Base-by-base conservation (phyloP, 495 filamentous ascomycete genomes). In the Aspergillus avenaceus region DNA sequence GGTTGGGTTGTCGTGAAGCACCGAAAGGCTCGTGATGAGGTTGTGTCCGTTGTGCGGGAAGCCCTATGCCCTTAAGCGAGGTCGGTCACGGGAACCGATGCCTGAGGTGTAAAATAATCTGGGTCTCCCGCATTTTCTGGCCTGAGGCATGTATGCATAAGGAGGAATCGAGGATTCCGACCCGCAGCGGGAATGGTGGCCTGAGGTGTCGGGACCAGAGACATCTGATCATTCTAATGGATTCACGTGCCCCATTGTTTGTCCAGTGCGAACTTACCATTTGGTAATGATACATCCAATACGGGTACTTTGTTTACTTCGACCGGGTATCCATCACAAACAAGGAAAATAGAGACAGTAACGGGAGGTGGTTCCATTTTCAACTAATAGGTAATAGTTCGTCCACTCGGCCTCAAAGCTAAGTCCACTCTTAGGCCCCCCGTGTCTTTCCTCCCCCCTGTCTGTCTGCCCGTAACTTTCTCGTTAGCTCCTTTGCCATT, bases 41-140 rank as follows among this genome's bases (percentile, higher is more conserved):
- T 65, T 67, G 64, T 68, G 68, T 70, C 57, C 49, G 54, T 50
- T 57, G 54, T 74, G n/a, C n/a, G n/a, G n/a, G n/a, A n/a, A 72
- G 65, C 69, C 69, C 69, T 72, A 70, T 60, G 54, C 64, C 66
- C 63, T 66, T 74, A 71, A 74, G 69, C 71, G 69, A 72, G 71
- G 56, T 42, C 29, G 27, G n/a, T 16, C 34, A 38, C 11, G 16
- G 5, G n/a, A n/a, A n/a, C n/a, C n/a, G n/a, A n/a, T n/a, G n/a
- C n/a, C n/a, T n/a, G n/a, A n/a, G n/a, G n/a, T n/a, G n/a, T n/a
- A n/a, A n/a, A n/a, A n/a, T n/a, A n/a, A n/a, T n/a, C n/a, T n/a
- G n/a, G n/a, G n/a, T n/a, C n/a, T n/a, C n/a, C n/a, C n/a, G n/a
- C n/a, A n/a, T n/a, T n/a, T n/a, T n/a, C n/a, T n/a, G n/a, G 5